Percentiles rank a stretch among this genome's conserved stretches.
phyloP scores from a whole-genome alignment of 164 flowering plant species.

The Aristolochia contorta region DNA sequence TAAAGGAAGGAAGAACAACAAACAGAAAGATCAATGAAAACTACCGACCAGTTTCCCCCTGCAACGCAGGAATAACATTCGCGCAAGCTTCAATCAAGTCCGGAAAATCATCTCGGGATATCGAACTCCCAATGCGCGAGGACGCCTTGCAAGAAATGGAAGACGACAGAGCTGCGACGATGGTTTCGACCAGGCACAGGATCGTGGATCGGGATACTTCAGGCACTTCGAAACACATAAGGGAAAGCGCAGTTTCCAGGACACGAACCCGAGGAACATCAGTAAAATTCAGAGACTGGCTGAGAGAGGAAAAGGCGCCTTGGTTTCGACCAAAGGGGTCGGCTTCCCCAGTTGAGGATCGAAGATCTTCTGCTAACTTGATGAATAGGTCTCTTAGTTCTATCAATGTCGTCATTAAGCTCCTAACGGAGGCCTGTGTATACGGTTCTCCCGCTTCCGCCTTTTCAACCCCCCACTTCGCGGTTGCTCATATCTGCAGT shows the following conservation, averaged over 20 bases:
- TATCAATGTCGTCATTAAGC: constrained; percentile 16
- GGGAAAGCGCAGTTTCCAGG: constrained; percentile 63
- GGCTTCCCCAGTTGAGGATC: background rate
- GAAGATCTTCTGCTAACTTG: constrained; percentile 34
- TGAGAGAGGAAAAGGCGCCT: constrained; percentile 32
- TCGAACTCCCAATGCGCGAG: constrained; percentile 46
- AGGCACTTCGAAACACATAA: constrained; percentile 59
- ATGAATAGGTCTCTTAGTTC: constrained; percentile 40
- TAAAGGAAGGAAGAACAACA: background rate
- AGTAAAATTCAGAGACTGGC: constrained; percentile 37
- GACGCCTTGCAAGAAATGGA: constrained; percentile 39
- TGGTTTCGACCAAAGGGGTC: constrained; percentile 1
- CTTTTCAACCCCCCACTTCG: too few relatives aligned
- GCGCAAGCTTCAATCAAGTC: constrained; percentile 27
- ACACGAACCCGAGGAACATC: constrained; percentile 37
- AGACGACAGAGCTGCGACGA: constrained; percentile 37
- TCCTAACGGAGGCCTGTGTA: background rate
- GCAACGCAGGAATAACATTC: constrained; percentile 29
- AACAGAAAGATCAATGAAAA: too few relatives aligned
- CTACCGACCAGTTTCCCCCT: constrained; percentile 12
- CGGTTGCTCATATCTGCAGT: too few relatives aligned
- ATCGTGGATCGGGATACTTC: constrained; percentile 36
- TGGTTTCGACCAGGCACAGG: constrained; percentile 31
- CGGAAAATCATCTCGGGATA: constrained; percentile 23
- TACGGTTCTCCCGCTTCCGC: background rate